Evolutionary conservation across 2,329 filamentous ascomycete species (phyloP).

Genomic region (Ceratocystis ficicola): DNA sequence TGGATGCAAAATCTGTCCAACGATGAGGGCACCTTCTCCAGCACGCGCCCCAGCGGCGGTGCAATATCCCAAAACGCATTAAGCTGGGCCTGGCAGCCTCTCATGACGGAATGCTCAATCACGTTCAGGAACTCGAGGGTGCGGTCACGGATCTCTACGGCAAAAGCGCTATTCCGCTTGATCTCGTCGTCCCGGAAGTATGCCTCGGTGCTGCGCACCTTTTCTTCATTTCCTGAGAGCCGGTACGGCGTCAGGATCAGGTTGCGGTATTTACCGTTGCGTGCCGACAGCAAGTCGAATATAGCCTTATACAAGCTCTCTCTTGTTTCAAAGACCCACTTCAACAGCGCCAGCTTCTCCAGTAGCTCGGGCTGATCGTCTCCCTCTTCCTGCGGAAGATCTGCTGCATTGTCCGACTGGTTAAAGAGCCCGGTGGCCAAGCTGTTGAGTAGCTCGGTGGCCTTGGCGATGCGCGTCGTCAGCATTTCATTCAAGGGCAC

Average conservation of each 20-base stretch:
- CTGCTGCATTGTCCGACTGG: slow-evolving; percentile 50
- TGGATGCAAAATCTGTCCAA: slow-evolving; percentile 54
- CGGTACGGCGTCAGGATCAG: slow-evolving; percentile 74
- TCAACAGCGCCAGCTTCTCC: slow-evolving; percentile 86
- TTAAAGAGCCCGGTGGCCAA: slow-evolving; percentile 17
- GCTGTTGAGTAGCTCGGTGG: slow-evolving; percentile 51
- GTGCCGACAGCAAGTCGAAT: slow-evolving; percentile 72
- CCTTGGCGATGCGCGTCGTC: slow-evolving; percentile 58
- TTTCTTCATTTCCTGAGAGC: slow-evolving; percentile 62
- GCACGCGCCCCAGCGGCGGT: slow-evolving; percentile 61
- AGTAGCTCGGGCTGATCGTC: slow-evolving; percentile 88
- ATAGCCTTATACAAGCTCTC: slow-evolving; percentile 75
- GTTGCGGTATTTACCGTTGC: slow-evolving; percentile 74
- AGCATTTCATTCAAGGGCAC: slow-evolving; percentile 71
- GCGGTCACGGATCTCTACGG: slow-evolving; percentile 59
- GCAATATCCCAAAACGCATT: slow-evolving; percentile 98
- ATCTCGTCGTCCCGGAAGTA: slow-evolving; percentile 74
- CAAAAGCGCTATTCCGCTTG: slow-evolving; percentile 58
- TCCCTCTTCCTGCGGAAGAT: slow-evolving; percentile 84
- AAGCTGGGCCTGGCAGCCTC: slow-evolving; percentile 81
- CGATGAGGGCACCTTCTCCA: slow-evolving; percentile 62
- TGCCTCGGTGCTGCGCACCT: slow-evolving; percentile 61
- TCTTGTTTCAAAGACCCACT: slow-evolving; percentile 94
- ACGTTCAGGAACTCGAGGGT: slow-evolving; percentile 65
- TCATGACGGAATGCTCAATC: slow-evolving; percentile 71